Base-by-base conservation (phyloP, 1,284 basidiomycete genomes). In the Xerocomus nothofagi region DNA sequence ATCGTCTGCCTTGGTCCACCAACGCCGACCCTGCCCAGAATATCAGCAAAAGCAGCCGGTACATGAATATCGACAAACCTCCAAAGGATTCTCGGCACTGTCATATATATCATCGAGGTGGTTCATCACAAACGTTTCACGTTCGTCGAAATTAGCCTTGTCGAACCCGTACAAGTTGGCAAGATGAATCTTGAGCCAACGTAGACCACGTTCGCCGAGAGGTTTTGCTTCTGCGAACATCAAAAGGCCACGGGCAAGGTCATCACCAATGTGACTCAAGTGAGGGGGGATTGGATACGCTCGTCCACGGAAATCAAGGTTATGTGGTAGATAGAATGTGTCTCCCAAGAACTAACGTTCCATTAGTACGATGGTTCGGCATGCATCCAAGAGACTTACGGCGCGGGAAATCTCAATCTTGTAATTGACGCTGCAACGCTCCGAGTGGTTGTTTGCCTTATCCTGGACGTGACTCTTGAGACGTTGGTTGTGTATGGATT, bases 241-340 rank as follows among this genome's bases (percentile, higher is more conserved):
- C 29, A 99, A 76, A 44, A 99, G 73, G 11, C 95, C 92, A 66
- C 96, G 87, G 58, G 88, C 90, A 15, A 99, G 76, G 66, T 99
- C 96, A 67, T 99, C 92, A 18, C 96, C 96, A 47, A 98, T 91
- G 62, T 99, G 97, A 62, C 89, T 95, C 53, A 99, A 76, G 73
- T 98, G 93, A 2, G 96, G 93, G 0, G 97, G 95, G 45, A 98
- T 88, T 3, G 97, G 96, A 66, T 99, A 99, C 1, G 96, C 94
- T 46, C 96, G 87, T 5, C 97, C 97, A 55, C 96, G 86, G 81
- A 99, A 99, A 71, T 99, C 97, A 64, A 99, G 78, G 71, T 98
- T 98, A 72, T 99, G 97, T 0, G 96, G 96, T 54, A 97, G 80
- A 72, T 94, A 99, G 69, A 99, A 88, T 0, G 77, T 84, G 62